Evolutionary conservation across 768 basidiomycete genomes (phyloP), one percentile per base, ranked within the genome.

Genomic region (Pleurotus eryngii): DNA sequence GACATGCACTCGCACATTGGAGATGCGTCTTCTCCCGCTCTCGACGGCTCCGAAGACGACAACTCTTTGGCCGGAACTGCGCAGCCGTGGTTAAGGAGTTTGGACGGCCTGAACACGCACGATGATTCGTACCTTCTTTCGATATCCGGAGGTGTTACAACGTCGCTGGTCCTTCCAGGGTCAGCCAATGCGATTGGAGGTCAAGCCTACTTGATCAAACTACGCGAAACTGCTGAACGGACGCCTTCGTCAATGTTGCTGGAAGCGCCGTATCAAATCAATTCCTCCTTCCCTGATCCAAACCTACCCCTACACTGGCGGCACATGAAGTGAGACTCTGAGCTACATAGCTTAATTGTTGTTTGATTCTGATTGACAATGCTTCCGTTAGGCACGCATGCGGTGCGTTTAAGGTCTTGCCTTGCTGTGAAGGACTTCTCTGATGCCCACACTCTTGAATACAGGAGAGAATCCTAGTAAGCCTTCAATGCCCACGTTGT

Each of bases 191-290:
- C 83, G 4, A 84, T 87, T 55, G 90, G 89, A 49, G 92, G 92
- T 8, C 91, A 93, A 66, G 91, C 90, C 0, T 95, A 92, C 65
- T 80, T 85, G 49, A 83, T 95, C 64, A 95, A 95, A 69, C 72
- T 90, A 15, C 80, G 93, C 39, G 81, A 82, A 57, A 93, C 91
- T 0, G 61, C 75, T 17, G 89, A 90, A 61, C 80, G 85, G 30
- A 86, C 89, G 0, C 80, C 90, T 3, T 81, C 83, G 12, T 83
- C 88, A 3, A 86, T 90, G 84, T 71, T 92, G 4, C 73, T 95
- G 20, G 93, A 95, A 60, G 86, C 90, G 26, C 92, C 92, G 9
- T 70, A 70, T 58, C 61, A 68, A 47, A 54, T 81, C 68, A 81
- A 86, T 63, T 70, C 68, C 22, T 71, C 81, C 5, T 56, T 65